Conservation (phyloP, 768 basidiomycete genomes). For the Crepidotus variabilis region DNA sequence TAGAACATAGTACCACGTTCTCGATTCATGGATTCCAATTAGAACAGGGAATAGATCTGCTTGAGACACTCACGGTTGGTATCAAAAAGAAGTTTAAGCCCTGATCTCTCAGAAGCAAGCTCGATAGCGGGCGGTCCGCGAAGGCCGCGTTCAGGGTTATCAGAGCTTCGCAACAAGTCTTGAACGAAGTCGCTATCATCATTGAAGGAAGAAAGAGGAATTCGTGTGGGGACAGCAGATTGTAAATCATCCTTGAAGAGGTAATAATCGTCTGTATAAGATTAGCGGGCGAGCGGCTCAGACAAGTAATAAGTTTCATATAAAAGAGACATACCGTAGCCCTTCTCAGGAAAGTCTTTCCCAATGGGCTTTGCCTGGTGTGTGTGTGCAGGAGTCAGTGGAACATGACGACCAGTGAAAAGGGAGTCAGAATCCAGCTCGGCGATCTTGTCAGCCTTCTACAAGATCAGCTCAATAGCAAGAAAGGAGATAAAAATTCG, state of each 20-base stretch:
- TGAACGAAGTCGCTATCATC: constrained; percentile 42
- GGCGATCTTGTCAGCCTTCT: constrained; percentile 50
- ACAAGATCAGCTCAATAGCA: constrained; percentile 1
- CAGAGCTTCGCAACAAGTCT: constrained; percentile 33
- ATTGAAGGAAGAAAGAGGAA: constrained; percentile 39
- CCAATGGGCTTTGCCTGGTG: constrained; percentile 53
- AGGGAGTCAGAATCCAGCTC: constrained; percentile 48
- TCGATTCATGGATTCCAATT: constrained; percentile 17
- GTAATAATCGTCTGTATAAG: constrained; percentile 61
- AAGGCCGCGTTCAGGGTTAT: constrained; percentile 25
- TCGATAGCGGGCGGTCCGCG: constrained; percentile 43
- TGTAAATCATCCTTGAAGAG: constrained; percentile 37
- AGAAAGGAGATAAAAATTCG: not conserved
- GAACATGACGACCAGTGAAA: constrained; percentile 47
- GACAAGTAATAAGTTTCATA: not conserved
- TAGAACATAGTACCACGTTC: constrained; percentile 79
- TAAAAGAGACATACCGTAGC: constrained; percentile 48
- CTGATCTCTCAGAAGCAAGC: constrained; percentile 54
- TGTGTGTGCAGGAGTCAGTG: constrained; percentile 44
- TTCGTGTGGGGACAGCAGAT: constrained; percentile 41
- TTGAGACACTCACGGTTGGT: constrained; percentile 55
- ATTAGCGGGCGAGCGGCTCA: not conserved
- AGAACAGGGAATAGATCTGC: not conserved
- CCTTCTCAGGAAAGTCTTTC: constrained; percentile 48
- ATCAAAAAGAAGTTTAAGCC: constrained; percentile 57